Conservation (phyloP, 352 stramenopile genomes). For the Phytophthora nicotianae region DNA sequence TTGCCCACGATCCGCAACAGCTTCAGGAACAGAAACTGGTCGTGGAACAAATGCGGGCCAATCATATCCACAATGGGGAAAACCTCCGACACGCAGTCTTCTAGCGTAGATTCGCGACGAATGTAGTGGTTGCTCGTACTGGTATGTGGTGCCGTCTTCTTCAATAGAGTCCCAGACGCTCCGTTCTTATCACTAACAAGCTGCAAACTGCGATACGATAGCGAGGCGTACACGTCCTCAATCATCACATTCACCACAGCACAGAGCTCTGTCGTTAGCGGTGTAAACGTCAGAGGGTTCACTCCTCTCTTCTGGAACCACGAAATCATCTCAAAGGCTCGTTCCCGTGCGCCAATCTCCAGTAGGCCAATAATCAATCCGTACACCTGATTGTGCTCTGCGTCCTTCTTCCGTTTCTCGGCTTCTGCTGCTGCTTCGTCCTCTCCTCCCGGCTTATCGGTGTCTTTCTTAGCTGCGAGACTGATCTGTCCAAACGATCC, state of each 20-base stretch:
- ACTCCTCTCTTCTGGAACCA: conserved; percentile 74
- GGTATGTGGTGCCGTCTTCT: conserved; percentile 4
- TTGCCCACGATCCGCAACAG: conserved; percentile 69
- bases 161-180: not conserved
- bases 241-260: conserved; percentile 72
- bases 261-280: conserved; percentile 69
- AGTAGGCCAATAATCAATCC: conserved; percentile 82
- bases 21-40: conserved; percentile 78
- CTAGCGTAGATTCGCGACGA: conserved; percentile 38
- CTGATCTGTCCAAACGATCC: conserved; percentile 77
- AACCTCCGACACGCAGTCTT: conserved; percentile 55
- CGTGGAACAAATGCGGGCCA: conserved; percentile 65
- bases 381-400: conserved; percentile 78
- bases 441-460: conserved; percentile 33
- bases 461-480: conserved; percentile 58
- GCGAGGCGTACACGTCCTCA: conserved; percentile 51
- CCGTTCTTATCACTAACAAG: conserved; percentile 34
- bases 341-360: conserved; percentile 67
- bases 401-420: conserved; percentile 27
- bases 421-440: conserved; percentile 33
- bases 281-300: conserved; percentile 70
- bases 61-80: conserved; percentile 72
- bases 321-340: conserved; percentile 80
- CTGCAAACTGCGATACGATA: conserved; percentile 60
- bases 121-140: conserved; percentile 37